phyloP scores from a whole-genome alignment of 1,139 yeast species.

The Geotrichum carabidarum region DNA sequence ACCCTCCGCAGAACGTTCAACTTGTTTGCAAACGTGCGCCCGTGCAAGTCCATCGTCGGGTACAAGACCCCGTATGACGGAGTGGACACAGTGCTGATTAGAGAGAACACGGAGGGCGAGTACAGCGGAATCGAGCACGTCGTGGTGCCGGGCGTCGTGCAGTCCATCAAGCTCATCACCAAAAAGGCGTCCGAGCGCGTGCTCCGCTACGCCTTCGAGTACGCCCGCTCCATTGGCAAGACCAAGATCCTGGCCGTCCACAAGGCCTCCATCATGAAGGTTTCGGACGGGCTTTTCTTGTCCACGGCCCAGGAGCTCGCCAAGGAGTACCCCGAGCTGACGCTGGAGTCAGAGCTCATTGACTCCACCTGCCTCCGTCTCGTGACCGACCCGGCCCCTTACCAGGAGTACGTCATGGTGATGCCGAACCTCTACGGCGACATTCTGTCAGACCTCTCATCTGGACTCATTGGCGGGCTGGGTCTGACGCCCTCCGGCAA shows the following conservation, averaged over 20 bases:
- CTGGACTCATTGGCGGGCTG: slow-evolving; percentile 97
- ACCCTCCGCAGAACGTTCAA: slow-evolving; percentile 95
- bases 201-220: slow-evolving; percentile 95
- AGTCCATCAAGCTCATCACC: slow-evolving; percentile 91
- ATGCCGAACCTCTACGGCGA: slow-evolving; percentile 98
- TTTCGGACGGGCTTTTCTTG: slow-evolving; percentile 97
- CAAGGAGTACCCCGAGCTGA: slow-evolving; percentile 61
- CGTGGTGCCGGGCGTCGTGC: slow-evolving; percentile 96
- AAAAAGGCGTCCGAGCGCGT: slow-evolving; percentile 93
- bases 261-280: slow-evolving; percentile 98
- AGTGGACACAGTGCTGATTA: slow-evolving; percentile 87
- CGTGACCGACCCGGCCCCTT: slow-evolving; percentile 95
- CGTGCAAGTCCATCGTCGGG: slow-evolving; percentile 92
- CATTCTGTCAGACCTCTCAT: slow-evolving; percentile 94
- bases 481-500: slow-evolving; percentile 98
- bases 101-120: slow-evolving; percentile 98
- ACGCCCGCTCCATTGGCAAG: slow-evolving; percentile 87
- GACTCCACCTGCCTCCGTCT: slow-evolving; percentile 88
- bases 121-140: slow-evolving; percentile 98
- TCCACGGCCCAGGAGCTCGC: slow-evolving; percentile 88
- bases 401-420: slow-evolving; percentile 95
- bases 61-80: slow-evolving; percentile 82
- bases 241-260: slow-evolving; percentile 93
- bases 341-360: slow-evolving; percentile 43
- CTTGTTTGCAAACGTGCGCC: slow-evolving; percentile 87